Evolutionary conservation across 805 yeast species (phyloP).

Genomic region (Wickerhamiella sorbophila): DNA sequence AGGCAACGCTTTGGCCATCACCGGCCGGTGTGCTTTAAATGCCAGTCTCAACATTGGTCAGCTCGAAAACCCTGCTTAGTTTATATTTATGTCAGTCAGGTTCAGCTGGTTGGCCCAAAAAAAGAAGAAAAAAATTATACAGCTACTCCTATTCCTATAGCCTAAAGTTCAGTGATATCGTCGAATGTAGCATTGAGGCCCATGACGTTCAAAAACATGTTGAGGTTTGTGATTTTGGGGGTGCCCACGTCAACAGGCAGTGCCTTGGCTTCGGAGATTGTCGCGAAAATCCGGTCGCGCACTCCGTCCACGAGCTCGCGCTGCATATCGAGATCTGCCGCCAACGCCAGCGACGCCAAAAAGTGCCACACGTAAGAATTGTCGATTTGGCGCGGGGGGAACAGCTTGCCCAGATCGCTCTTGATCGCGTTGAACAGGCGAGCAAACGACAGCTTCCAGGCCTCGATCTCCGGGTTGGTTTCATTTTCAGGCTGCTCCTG

Average conservation of each 20-base stretch:
- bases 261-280: conserved; percentile 58
- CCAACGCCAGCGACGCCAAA: conserved; percentile 81
- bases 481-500: conserved; percentile 45
- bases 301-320: conserved; percentile 88
- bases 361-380: conserved; percentile 93
- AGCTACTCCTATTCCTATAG: too few relatives aligned
- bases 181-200: conserved; percentile 85
- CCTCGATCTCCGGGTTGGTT: conserved; percentile 40
- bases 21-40: not conserved
- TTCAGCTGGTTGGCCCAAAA: not conserved
- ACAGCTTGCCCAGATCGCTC: conserved; percentile 58
- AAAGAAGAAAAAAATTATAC: not conserved
- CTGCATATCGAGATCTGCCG: conserved; percentile 79
- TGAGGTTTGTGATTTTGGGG: conserved; percentile 61
- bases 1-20: not conserved
- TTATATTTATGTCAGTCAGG: not conserved
- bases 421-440: conserved; percentile 65
- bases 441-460: conserved; percentile 74
- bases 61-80: conserved; percentile 1
- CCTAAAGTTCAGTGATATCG: conserved; percentile 70
- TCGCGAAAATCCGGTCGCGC: conserved; percentile 82
- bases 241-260: conserved; percentile 38
- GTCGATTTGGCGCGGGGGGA: conserved; percentile 58
- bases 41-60: conserved; percentile 5
- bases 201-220: conserved; percentile 88